Base-by-base conservation (phyloP, 2,329 filamentous ascomycete genomes). In the Fusarium sp. region DNA sequence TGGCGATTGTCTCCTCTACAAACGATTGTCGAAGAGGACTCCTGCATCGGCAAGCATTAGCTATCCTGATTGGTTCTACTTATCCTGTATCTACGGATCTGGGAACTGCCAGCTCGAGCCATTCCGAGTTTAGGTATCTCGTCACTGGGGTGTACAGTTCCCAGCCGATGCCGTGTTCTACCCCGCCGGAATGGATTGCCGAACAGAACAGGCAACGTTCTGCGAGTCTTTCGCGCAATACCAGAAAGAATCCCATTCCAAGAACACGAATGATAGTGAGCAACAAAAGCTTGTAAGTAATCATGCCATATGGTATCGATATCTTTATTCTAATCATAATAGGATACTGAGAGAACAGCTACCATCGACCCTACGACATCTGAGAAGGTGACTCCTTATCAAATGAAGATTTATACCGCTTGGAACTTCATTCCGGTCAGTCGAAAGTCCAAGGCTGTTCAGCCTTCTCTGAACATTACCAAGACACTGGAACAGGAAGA, bases 21-120 rank as follows among this genome's bases (percentile, higher is more conserved):
- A 11, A 38, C 0, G 34, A 0, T 3, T 38, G 5, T 11, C 3
- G 9, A n/a, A 38, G 1, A 11, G 16, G 9, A 38, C 3, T 6
- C 34, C 16, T 38, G 1, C 2, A n/a, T 11, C 34, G 5, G 9
- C 5, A 3, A 11, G 16, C 34, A 38, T 38, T 3, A n/a, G 16
- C 34, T 38, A n/a, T 16, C 16, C 16, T n/a, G 34, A n/a, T 38
- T 38, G 16, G 16, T 38, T 38, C 16, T n/a, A 4, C 1, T n/a
- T n/a, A 6, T 38, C 16, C 16, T 38, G 34, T n/a, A 5, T 38
- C 34, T n/a, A 38, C 9, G 34, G 34, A 11, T 9, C 34, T n/a
- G 34, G 9, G 0, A 11, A n/a, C 34, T 11, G 16, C 16, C n/a
- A n/a, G 4, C 34, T 38, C 0, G 34, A 38, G 16, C 16, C 34